Conservation (phyloP, 2,329 filamentous ascomycete species). For the Neonectria faginata region DNA sequence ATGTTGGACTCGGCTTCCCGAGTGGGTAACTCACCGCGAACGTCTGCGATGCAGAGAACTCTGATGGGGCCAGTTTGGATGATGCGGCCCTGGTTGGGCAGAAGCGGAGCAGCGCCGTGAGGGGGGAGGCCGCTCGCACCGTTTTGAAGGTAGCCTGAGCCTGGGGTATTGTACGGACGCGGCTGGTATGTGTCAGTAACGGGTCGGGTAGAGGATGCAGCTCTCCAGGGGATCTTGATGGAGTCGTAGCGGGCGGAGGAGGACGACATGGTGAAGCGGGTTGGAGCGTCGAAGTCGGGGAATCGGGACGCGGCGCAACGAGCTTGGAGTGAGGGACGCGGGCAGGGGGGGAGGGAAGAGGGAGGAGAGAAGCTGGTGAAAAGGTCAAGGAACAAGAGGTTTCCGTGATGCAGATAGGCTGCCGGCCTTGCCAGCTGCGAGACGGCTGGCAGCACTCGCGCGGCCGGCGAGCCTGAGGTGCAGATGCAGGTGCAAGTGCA, state of each 20-base stretch:
- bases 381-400: constrained; percentile 3
- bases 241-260: constrained; percentile 6
- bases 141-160: constrained; percentile 73
- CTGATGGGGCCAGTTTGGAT: constrained; percentile 74
- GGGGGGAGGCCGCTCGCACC: constrained; percentile 66
- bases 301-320: constrained; percentile 18
- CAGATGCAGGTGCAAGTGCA: constrained; percentile 11
- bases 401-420: constrained; percentile 1
- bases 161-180: constrained; percentile 62
- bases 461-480: constrained; percentile 17
- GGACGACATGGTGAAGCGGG: constrained; percentile 22
- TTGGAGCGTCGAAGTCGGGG: constrained; percentile 15
- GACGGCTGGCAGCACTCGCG: constrained; percentile 22
- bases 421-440: constrained; percentile 21
- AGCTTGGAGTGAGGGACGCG: not conserved
- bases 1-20: constrained; percentile 30
- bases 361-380: constrained; percentile 7
- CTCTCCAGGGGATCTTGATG: constrained; percentile 15
- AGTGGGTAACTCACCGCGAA: constrained; percentile 66
- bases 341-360: constrained; percentile 9
- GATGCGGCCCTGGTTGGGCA: constrained; percentile 75
- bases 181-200: constrained; percentile 50
- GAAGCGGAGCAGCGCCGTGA: constrained; percentile 71
- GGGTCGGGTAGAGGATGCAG: constrained; percentile 12
- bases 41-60: constrained; percentile 78